Percentiles rank a stretch among this genome's conserved stretches.
phyloP scores from a whole-genome alignment of 2,329 filamentous ascomycete species.

The Parafenestella ontariensis region DNA sequence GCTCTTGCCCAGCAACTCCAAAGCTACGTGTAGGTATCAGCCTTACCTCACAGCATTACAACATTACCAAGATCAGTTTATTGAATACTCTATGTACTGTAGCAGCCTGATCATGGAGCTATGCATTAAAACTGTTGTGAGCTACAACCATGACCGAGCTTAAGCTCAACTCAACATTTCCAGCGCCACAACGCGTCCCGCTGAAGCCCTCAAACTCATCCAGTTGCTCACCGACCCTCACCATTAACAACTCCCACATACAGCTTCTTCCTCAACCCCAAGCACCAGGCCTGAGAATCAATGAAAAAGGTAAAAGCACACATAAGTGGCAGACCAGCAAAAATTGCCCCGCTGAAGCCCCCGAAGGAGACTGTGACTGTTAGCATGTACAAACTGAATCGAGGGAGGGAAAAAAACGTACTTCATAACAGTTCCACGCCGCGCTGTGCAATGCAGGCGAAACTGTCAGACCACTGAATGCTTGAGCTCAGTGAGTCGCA shows the following conservation, averaged over 20 bases:
- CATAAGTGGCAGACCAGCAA: slow-evolving; percentile 26
- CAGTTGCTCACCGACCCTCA: too few relatives aligned
- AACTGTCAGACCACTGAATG: slow-evolving; percentile 30
- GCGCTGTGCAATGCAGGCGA: slow-evolving; percentile 48
- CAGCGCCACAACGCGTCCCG: too few relatives aligned
- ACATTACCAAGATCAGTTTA: too few relatives aligned
- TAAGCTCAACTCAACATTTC: too few relatives aligned
- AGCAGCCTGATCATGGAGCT: too few relatives aligned
- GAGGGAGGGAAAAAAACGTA: too few relatives aligned
- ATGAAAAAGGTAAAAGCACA: slow-evolving; percentile 45
- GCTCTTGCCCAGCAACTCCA: not conserved
- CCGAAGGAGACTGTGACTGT: slow-evolving; percentile 46
- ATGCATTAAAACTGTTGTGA: too few relatives aligned
- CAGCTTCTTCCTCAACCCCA: slow-evolving; percentile 47
- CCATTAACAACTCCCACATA: not conserved
- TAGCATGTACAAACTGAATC: too few relatives aligned
- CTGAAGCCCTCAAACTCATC: too few relatives aligned
- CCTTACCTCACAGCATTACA: not conserved
- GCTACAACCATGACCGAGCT: too few relatives aligned
- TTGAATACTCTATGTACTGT: too few relatives aligned
- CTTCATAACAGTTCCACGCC: slow-evolving; percentile 38
- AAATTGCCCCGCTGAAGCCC: slow-evolving; percentile 41
- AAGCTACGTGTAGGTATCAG: not conserved
- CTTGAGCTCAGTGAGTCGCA: slow-evolving; percentile 37
- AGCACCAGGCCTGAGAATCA: slow-evolving; percentile 37